Base-by-base conservation (phyloP, 345 rosid genomes). In the Salix purpurea region DNA sequence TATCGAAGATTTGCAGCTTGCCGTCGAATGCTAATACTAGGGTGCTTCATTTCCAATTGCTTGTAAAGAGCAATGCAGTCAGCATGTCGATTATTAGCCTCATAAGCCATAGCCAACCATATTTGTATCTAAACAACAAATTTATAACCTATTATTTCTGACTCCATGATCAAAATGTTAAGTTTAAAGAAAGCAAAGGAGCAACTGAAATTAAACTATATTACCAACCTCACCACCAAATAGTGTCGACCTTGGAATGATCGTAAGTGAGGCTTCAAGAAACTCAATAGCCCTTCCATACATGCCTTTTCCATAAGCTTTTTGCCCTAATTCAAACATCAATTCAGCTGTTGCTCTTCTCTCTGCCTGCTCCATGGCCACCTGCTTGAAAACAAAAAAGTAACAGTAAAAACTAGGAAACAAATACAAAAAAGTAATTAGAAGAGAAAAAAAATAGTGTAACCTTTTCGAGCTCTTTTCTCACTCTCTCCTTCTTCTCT, bases 41-140 rank as follows among this genome's bases (percentile, higher is more conserved):
- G 99, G 26, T 95, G 99, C 82, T 73, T 84, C 88, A 79, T 81
- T 89, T 95, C 99, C 86, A 95, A 73, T 81, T 93, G 94, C 84
- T 74, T 84, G 88, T 93, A 95, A 79, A 95, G 96, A 72, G 85
- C 89, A 79, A 95, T 93, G 87, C 99, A 93, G 80, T 95, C 98
- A 7, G 75, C 78, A 28, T 91, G 97, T 64, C 98, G 96, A 71
- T 90, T 90, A 80, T 90, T 93, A 67, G 99, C 98, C 83, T 93
- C 99, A 68, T 95, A 95, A 65, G 98, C 99, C 99, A 95, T 93
- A 36, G 96, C 99, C 68, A 95, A 84, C 99, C 99, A 95, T 83
- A 95, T 91, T 84, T 95, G 99, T 81, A 95, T 93, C 98, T 95
- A 89, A 77, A 21, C 66, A 65, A 71, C 42, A 79, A 74, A 60